Conservation (phyloP, 306 rosid genomes). For the Coriaria nepalensis region DNA sequence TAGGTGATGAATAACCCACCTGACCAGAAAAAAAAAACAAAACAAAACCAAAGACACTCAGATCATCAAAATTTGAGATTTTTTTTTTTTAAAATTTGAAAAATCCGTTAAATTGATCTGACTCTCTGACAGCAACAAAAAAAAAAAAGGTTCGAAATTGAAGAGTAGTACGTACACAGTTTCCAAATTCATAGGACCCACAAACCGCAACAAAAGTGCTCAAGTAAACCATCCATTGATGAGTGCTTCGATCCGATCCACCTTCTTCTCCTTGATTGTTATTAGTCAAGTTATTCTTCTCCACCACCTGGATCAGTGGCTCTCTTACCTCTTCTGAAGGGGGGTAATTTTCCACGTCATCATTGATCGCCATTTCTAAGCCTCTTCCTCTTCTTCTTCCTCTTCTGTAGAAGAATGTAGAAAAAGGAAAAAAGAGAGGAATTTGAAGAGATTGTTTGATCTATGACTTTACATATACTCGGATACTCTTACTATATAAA, state of each 20-base stretch:
- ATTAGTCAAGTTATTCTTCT: not conserved
- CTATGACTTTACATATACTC: too few species aligned
- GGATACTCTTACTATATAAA: too few species aligned
- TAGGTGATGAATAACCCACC: slow-evolving; percentile 49
- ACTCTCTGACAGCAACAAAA: too few species aligned
- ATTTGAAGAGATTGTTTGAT: too few species aligned
- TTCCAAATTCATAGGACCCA: slow-evolving; percentile 81
- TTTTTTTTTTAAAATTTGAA: too few species aligned
- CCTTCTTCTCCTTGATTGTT: slow-evolving; percentile 11
- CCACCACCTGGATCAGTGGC: slow-evolving; percentile 27
- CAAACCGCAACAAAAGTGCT: slow-evolving; percentile 66
- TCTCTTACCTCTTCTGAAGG: slow-evolving; percentile 22
- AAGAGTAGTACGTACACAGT: slow-evolving; percentile 40
- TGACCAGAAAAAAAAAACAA: slow-evolving; percentile 29
- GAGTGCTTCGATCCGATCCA: slow-evolving; percentile 17
- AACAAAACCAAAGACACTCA: too few species aligned
- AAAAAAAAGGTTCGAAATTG: not conserved
- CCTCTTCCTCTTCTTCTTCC: too few species aligned
- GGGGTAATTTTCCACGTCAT: slow-evolving; percentile 37
- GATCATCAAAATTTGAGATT: too few species aligned
- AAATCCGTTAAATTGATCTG: too few species aligned
- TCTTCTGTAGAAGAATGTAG: too few species aligned
- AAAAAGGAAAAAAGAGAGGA: too few species aligned
- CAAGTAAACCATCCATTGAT: slow-evolving; percentile 44
- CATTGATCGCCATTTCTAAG: slow-evolving; percentile 43